phyloP scores from a whole-genome alignment of 2,329 filamentous ascomycete species.

The Claviceps capensis region DNA sequence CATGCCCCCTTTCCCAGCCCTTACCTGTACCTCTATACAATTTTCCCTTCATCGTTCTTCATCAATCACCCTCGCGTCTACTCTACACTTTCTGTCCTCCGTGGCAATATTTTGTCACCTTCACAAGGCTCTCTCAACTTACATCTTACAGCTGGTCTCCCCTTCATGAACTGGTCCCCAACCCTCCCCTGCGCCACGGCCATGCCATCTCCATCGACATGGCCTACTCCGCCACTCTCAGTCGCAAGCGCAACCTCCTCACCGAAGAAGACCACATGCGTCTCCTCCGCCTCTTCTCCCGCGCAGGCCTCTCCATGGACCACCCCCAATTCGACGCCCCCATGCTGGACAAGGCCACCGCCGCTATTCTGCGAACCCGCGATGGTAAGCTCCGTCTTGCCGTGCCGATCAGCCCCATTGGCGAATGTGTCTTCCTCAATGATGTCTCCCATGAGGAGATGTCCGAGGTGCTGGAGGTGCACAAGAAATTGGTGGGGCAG shows the following conservation, averaged over 20 bases:
- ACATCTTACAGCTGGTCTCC: conserved; percentile 46
- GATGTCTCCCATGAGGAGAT: conserved; percentile 50
- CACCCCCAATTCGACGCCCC: conserved; percentile 53
- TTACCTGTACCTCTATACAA: not conserved
- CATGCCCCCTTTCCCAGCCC: conserved; percentile 1
- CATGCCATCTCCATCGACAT: conserved; percentile 66
- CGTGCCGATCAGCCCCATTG: conserved; percentile 50
- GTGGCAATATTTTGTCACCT: too few species aligned
- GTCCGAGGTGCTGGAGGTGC: conserved; percentile 41
- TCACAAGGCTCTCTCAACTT: not conserved
- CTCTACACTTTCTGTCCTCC: not conserved
- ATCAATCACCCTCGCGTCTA: too few species aligned
- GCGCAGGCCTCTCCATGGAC: conserved; percentile 58
- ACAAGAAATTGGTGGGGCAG: conserved; percentile 49
- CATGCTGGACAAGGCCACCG: conserved; percentile 50
- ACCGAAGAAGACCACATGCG: conserved; percentile 45
- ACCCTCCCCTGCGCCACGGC: conserved; percentile 55
- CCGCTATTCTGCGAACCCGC: conserved; percentile 57
- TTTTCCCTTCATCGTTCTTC: not conserved
- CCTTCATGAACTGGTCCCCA: conserved; percentile 55
- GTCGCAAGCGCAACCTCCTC: conserved; percentile 47
- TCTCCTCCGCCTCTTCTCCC: conserved; percentile 53
- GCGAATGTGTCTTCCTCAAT: conserved; percentile 54
- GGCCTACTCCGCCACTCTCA: conserved; percentile 59
- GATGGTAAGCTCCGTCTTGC: conserved; percentile 55